phyloP scores from a whole-genome alignment of 2,329 filamentous ascomycete genomes.

The Xylariaceae sp. region DNA sequence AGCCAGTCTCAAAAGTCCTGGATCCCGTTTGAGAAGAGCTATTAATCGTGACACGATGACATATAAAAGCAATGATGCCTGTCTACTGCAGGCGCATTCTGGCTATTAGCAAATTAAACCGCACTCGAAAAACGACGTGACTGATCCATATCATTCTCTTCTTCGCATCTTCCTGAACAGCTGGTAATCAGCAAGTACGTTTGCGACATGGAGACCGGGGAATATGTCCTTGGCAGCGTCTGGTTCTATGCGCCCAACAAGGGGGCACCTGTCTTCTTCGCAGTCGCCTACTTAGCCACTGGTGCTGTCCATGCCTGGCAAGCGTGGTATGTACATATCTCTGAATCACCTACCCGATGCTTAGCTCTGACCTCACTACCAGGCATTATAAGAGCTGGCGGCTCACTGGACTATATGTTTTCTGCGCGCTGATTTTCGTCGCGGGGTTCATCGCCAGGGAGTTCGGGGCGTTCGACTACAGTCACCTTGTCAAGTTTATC shows the following conservation, averaged over 20 bases:
- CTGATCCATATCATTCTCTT: neutral
- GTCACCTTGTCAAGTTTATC: conserved; percentile 47
- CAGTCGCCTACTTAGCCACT: conserved; percentile 44
- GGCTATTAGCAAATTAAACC: neutral
- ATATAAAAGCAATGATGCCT: neutral
- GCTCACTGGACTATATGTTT: conserved; percentile 56
- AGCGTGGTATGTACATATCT: conserved; percentile 48
- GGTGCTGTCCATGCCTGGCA: conserved; percentile 47
- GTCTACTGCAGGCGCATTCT: neutral
- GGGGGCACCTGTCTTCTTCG: conserved; percentile 51
- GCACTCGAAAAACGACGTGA: neutral
- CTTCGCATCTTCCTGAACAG: neutral
- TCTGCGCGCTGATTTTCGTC: conserved; percentile 57
- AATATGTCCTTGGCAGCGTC: conserved; percentile 44
- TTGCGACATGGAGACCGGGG: conserved; percentile 36
- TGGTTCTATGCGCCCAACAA: conserved; percentile 53
- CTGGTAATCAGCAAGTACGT: neutral
- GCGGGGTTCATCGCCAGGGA: conserved; percentile 55
- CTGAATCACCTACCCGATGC: neutral
- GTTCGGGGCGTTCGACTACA: conserved; percentile 51
- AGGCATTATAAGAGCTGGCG: conserved; percentile 61
- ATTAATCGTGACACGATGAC: neutral
- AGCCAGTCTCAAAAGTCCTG: neutral
- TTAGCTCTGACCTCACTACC: neutral
- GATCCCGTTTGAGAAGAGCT: neutral